Conservation (phyloP, 169 alveolate species). For the Plasmodium falciparum region DNA sequence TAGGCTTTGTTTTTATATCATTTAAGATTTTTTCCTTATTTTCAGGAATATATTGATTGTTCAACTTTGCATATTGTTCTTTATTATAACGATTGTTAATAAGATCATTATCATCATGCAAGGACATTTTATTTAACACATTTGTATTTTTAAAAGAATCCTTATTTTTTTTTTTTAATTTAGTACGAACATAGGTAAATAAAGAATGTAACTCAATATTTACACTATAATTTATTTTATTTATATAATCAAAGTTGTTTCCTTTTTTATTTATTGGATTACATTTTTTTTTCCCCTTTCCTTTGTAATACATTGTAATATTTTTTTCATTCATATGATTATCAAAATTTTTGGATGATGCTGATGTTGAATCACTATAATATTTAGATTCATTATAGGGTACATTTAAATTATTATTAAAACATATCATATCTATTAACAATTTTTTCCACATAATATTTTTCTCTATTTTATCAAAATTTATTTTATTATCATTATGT, state of each 20-base stretch:
- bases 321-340: constrained; percentile 6
- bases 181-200: constrained; percentile 65
- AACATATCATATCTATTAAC: not conserved
- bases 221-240: constrained; percentile 14
- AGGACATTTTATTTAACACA: constrained; percentile 12
- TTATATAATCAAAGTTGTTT: constrained; percentile 6
- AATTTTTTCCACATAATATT: not conserved
- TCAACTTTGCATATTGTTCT: constrained; percentile 8
- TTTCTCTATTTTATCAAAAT: not conserved
- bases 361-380: constrained; percentile 33
- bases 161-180: constrained; percentile 50
- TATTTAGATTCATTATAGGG: constrained; percentile 8
- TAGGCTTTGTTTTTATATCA: constrained; percentile 35
- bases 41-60: constrained; percentile 47
- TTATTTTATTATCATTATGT: not conserved
- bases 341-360: constrained; percentile 28
- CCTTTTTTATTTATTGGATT: not conserved
- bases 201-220: constrained; percentile 39
- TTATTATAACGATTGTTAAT: not conserved
- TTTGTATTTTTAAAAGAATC: constrained; percentile 22
- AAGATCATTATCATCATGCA: constrained; percentile 9
- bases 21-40: constrained; percentile 21
- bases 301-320: not conserved
- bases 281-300: not conserved
- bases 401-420: not conserved